phyloP scores from a whole-genome alignment of 2,329 filamentous ascomycete species.

The Basipetospora sp. region DNA sequence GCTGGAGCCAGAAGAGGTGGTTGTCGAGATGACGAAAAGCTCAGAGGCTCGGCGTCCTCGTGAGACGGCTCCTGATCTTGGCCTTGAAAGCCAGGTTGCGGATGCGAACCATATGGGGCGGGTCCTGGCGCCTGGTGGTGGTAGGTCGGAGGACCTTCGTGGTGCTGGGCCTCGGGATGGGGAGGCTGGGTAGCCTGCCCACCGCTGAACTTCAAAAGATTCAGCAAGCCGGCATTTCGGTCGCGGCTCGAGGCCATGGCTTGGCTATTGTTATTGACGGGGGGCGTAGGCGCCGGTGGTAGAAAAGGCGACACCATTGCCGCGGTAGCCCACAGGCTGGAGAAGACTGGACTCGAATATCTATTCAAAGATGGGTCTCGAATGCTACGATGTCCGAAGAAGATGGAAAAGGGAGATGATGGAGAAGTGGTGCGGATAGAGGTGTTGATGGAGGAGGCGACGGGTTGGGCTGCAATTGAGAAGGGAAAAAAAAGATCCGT shows the following conservation, averaged over 20 bases:
- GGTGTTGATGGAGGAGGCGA: neutral
- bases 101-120: constrained; percentile 9
- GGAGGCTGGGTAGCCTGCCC: constrained; percentile 18
- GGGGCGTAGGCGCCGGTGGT: constrained; percentile 37
- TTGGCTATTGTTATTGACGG: constrained; percentile 22
- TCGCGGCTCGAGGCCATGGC: constrained; percentile 25
- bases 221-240: constrained; percentile 41
- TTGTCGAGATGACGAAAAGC: constrained; percentile 16
- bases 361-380: neutral
- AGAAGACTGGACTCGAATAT: neutral
- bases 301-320: constrained; percentile 18
- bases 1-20: constrained; percentile 39
- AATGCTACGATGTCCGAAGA: neutral
- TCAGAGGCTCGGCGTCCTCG: constrained; percentile 14
- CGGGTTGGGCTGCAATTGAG: constrained; percentile 7
- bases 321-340: constrained; percentile 4
- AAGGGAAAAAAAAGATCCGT: constrained; percentile 5
- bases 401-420: constrained; percentile 1
- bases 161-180: constrained; percentile 14
- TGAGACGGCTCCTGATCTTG: constrained; percentile 11
- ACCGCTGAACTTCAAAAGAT: constrained; percentile 46
- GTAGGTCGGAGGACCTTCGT: constrained; percentile 11
- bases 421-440: constrained; percentile 2
- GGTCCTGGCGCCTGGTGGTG: constrained; percentile 11
- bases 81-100: constrained; percentile 11